phyloP scores from a whole-genome alignment of 306 rosid species.

The Pueraria montana region DNA sequence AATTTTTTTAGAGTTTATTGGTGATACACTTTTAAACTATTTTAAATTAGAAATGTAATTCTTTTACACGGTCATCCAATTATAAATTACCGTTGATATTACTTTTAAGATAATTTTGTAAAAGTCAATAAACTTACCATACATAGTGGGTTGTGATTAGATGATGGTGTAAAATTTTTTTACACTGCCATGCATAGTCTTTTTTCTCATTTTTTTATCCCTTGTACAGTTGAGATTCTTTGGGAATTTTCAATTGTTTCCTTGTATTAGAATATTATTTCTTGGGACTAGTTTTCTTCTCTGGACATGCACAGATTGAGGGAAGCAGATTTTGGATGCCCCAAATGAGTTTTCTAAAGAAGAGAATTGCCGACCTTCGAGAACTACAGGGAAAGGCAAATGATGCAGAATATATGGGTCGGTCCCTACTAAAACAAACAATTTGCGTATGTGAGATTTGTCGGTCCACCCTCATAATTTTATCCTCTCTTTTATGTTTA shows the following conservation, averaged over 20 bases:
- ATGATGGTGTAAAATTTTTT: too few species aligned
- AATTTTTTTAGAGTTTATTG: too few species aligned
- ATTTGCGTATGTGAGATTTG: slow-evolving; percentile 38
- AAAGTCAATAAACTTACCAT: too few species aligned
- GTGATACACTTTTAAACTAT: too few species aligned
- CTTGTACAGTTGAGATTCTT: slow-evolving; percentile 39
- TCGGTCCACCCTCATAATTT: slow-evolving; percentile 44
- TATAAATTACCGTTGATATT: too few species aligned
- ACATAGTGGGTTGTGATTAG: too few species aligned
- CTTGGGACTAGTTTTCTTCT: slow-evolving; percentile 23
- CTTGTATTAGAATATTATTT: slow-evolving; percentile 28
- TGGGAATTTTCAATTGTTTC: background rate
- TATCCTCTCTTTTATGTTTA: background rate
- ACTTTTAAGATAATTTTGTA: too few species aligned
- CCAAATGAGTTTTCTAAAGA: slow-evolving; percentile 13
- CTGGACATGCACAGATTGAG: slow-evolving; percentile 33
- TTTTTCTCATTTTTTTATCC: too few species aligned
- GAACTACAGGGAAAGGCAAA: slow-evolving; percentile 48
- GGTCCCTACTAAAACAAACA: slow-evolving; percentile 30
- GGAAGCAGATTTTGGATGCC: slow-evolving; percentile 38
- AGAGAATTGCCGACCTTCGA: slow-evolving; percentile 51
- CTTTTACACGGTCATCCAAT: too few species aligned
- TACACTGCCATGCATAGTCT: too few species aligned
- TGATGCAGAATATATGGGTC: slow-evolving; percentile 50
- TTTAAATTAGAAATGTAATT: too few species aligned